These are phyloP conservation scores for Claviceps spartinae DNA, from an alignment of 2,329 filamentous ascomycete species.

Conservation along the genomic window DNA sequence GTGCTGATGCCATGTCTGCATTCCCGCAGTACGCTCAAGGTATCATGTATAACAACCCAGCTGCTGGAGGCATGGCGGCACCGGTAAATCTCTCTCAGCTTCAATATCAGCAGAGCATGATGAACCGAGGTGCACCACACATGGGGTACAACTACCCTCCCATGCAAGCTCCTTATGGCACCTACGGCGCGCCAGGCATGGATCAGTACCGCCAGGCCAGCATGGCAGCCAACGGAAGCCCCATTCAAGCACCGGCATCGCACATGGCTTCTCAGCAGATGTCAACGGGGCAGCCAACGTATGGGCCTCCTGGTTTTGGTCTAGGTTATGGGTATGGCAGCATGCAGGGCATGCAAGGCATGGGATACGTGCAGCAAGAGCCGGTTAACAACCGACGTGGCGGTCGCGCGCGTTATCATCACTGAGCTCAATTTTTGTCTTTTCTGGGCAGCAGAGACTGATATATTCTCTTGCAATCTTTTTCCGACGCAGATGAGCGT, in stretches of 20 bases:
- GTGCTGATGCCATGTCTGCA: conserved; percentile 34
- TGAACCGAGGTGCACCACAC: conserved; percentile 37
- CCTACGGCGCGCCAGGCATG: conserved; percentile 35
- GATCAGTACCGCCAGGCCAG: conserved; percentile 44
- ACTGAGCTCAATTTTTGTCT: not conserved
- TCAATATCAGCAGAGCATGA: conserved; percentile 46
- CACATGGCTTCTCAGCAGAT: conserved; percentile 28
- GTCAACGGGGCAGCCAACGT: conserved; percentile 28
- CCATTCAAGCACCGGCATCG: conserved; percentile 31
- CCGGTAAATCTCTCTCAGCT: conserved; percentile 38
- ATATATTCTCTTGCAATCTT: too few relatives aligned
- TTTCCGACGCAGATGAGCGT: too few relatives aligned
- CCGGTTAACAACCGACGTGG: conserved; percentile 39
- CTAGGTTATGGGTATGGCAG: conserved; percentile 33
- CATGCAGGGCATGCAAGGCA: conserved; percentile 32
- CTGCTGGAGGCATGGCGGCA: conserved; percentile 31
- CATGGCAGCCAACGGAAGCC: conserved; percentile 35
- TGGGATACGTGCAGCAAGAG: conserved; percentile 41
- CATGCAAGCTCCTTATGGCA: conserved; percentile 42
- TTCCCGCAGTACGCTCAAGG: conserved; percentile 39
- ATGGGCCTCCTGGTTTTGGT: conserved; percentile 36
- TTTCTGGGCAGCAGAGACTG: not conserved
- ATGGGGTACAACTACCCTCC: conserved; percentile 44
- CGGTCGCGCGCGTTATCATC: conserved; percentile 37
- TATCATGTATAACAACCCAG: conserved; percentile 36